phyloP scores from a whole-genome alignment of 192 early-diverging fungal genomes.

The Coemansia sp. region DNA sequence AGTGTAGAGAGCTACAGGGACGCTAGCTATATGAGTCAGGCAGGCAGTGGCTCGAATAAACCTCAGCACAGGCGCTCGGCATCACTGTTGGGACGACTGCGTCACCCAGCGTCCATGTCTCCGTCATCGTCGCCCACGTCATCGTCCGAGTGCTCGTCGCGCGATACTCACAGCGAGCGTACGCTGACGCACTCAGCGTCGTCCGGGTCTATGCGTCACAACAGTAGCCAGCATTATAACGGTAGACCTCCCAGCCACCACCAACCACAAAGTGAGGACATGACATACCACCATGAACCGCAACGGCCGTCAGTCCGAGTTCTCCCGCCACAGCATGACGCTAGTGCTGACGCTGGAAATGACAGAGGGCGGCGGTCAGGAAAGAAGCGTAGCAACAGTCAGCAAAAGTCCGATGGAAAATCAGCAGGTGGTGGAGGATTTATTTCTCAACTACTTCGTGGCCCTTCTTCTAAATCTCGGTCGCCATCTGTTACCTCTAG shows the following conservation, averaged over 20 bases:
- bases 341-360: background rate
- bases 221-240: conserved; percentile 5
- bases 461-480: conserved; percentile 15
- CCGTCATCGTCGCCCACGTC: conserved; percentile 44
- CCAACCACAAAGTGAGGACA: background rate
- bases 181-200: conserved; percentile 46
- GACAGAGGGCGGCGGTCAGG: background rate
- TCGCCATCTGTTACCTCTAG: conserved; percentile 3
- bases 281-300: background rate
- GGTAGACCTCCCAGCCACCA: background rate
- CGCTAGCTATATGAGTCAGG: background rate
- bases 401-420: conserved; percentile 9
- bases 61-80: conserved; percentile 26
- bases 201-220: conserved; percentile 27
- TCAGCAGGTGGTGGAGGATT: conserved; percentile 25
- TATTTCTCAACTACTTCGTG: conserved; percentile 45
- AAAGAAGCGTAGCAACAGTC: conserved; percentile 16
- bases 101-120: conserved; percentile 16
- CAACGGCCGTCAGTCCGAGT: conserved; percentile 22
- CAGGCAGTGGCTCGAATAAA: background rate
- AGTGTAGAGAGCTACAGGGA: background rate
- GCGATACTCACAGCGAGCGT: conserved; percentile 37
- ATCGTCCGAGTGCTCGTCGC: conserved; percentile 37
- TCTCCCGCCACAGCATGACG: conserved; percentile 13
- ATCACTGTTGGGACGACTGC: conserved; percentile 26